Conservation (phyloP, 257 asterid genomes). For the Solanum clarkiae region DNA sequence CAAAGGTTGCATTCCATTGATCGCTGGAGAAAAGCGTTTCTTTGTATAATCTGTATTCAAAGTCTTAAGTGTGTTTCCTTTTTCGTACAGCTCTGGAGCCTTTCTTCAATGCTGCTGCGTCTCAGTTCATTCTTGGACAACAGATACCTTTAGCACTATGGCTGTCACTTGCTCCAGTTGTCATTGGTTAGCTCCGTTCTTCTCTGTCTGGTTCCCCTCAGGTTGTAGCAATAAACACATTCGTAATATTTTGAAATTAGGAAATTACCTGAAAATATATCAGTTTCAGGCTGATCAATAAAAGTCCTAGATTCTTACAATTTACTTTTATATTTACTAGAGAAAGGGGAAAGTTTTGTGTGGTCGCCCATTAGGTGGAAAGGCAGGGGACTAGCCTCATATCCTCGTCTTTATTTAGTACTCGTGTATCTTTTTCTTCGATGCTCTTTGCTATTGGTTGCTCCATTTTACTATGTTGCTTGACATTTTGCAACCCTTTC, state of each 20-base stretch:
- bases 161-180: conserved; percentile 96
- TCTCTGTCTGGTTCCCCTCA: not conserved
- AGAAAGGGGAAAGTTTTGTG: not conserved
- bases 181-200: conserved; percentile 45
- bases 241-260: not conserved
- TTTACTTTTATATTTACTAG: not conserved
- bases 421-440: not conserved
- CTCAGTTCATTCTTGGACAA: conserved; percentile 96
- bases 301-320: not conserved
- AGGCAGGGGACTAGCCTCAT: not conserved
- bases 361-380: not conserved
- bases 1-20: conserved; percentile 37
- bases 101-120: conserved; percentile 97
- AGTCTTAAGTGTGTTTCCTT: not conserved
- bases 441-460: not conserved
- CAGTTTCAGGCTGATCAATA: not conserved
- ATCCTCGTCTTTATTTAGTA: not conserved
- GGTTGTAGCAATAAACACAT: not conserved
- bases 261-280: not conserved
- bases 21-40: not conserved
- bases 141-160: conserved; percentile 67
- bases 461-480: not conserved
- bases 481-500: not conserved
- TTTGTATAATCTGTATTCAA: not conserved
- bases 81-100: conserved; percentile 88